Conservation (phyloP, 2,329 filamentous ascomycete genomes). For the Herpotrichia juniperi region DNA sequence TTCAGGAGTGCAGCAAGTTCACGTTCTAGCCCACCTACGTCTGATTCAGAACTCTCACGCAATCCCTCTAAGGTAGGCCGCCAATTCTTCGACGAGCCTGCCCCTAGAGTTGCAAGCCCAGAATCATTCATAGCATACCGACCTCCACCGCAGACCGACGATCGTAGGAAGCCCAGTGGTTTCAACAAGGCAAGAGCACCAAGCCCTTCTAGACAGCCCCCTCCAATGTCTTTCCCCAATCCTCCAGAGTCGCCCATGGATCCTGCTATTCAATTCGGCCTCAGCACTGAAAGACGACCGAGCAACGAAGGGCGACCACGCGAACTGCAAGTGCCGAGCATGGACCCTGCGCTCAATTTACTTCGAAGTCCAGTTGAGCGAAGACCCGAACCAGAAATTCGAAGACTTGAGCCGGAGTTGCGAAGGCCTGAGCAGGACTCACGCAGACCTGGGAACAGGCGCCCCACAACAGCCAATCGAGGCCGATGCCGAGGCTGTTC, state of each 20-base stretch:
- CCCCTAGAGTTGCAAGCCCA: conserved; percentile 35
- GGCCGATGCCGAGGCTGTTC: conserved; percentile 85
- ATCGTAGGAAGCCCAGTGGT: conserved; percentile 23
- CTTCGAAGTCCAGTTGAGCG: conserved; percentile 11
- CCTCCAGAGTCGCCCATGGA: conserved; percentile 48
- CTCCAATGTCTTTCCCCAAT: conserved; percentile 22
- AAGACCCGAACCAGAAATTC: not conserved
- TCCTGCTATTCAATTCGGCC: conserved; percentile 46
- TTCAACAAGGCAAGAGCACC: conserved; percentile 26
- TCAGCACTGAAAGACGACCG: conserved; percentile 25
- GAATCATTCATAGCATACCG: conserved; percentile 32
- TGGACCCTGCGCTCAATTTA: conserved; percentile 21
- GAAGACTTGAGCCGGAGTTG: not conserved
- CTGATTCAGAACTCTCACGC: conserved; percentile 41
- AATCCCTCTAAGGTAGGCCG: conserved; percentile 35
- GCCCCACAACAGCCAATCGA: conserved; percentile 57
- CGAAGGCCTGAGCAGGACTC: conserved; percentile 3
- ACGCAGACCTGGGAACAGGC: conserved; percentile 22
- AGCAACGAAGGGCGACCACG: not conserved
- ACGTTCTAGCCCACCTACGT: conserved; percentile 46
- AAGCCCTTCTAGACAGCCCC: conserved; percentile 27
- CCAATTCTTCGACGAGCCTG: conserved; percentile 30
- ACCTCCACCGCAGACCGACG: conserved; percentile 18
- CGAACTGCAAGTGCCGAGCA: conserved; percentile 13
- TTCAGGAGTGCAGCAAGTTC: conserved; percentile 44